Base-by-base conservation (phyloP, 108 stramenopile species). In the Cyclotella choctawhatcheeana region DNA sequence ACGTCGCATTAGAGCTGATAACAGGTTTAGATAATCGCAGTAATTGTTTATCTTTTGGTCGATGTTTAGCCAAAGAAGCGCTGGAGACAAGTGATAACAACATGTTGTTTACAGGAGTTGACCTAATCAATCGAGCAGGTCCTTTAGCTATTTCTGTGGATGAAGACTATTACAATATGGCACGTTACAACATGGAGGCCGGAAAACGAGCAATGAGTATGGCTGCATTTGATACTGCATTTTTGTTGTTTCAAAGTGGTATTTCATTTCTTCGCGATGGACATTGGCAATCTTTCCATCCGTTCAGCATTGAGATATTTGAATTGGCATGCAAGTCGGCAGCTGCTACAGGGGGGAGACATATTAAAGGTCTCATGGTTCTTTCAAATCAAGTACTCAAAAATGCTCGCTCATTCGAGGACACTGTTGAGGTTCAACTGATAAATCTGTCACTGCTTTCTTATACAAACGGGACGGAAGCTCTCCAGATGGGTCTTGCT, bases 1-100 rank as follows among this genome's bases (percentile, higher is more conserved):
- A 69, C 27, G 74, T 67, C 13, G 37, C 74, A 12, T 76, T 69
- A 58, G 51, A 50, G 17, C 32, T 71, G 59, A 61, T 61, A 26
- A 34, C 30, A 13, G 33, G 27, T 3, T 47, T 48, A 32, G 45
- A 34, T 18, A 45, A 32, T 10, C 17, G 47, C 43, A 17, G 14
- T 3, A 24, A 58, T 16, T 59, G 61, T 34, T 50, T 50, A 17
- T 17, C 21, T 1, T 71, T 61, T 71, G 70, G 70, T 13, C 7
- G 44, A 24, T 45, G 44, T 5, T 16, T 71, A 0, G 29, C 32
- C 20, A 21, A 21, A 20, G 44, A 27, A 13, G 56, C 56, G 22
- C 14, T 16, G 12, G 47, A 43, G 13, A 35, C 32, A 20, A 16
- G 18, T 13, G 70, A 71, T 45, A 32, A 71, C 25, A 31, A 5